Evolutionary conservation across 176 grass and related monocot genomes (phyloP).

Genomic region (Phragmites australis): DNA sequence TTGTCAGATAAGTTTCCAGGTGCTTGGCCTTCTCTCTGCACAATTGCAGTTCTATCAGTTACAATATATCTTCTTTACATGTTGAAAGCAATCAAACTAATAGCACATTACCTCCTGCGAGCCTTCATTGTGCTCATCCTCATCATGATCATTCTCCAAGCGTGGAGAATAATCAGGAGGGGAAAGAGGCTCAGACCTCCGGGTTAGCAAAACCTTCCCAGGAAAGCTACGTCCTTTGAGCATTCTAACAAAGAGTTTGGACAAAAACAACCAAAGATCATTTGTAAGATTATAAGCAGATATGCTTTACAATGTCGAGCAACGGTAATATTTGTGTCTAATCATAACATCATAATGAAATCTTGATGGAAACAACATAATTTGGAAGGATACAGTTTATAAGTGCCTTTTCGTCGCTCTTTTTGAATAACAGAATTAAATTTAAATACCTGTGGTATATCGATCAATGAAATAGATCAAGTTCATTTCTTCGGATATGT

Average conservation of each 20-base stretch:
- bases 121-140: constrained; percentile 50
- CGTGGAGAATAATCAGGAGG: constrained; percentile 51
- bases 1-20: constrained; percentile 47
- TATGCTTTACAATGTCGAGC: too few relatives aligned
- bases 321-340: not conserved
- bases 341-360: not conserved
- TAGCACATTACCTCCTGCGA: constrained; percentile 57
- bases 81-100: constrained; percentile 21
- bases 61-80: not conserved
- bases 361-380: not conserved
- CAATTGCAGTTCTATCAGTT: constrained; percentile 12
- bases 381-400: not conserved
- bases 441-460: not conserved
- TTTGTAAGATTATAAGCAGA: not conserved
- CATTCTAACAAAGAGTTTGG: constrained; percentile 51
- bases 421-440: not conserved
- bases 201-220: constrained; percentile 80
- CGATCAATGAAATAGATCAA: not conserved
- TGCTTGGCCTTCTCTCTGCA: constrained; percentile 54
- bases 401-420: not conserved
- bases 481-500: not conserved
- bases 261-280: not conserved
- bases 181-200: constrained; percentile 66
- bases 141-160: constrained; percentile 43
- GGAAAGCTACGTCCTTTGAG: constrained; percentile 92